Evolutionary conservation across 108 stramenopile genomes (phyloP).

Genomic region (Pseudonitzschia delicatissima): DNA sequence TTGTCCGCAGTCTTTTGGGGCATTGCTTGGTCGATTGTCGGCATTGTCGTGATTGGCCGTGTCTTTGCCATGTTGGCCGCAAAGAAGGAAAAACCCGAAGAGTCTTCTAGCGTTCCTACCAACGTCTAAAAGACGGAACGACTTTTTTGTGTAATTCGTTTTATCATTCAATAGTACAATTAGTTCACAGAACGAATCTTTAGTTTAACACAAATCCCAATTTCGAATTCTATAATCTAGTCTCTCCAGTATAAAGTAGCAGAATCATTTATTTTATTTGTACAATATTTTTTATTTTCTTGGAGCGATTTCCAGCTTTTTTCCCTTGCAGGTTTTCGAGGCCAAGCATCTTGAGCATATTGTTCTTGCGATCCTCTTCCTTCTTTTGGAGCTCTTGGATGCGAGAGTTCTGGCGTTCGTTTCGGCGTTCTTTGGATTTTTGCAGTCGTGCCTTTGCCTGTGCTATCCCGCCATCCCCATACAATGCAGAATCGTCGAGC

Average conservation of each 20-base stretch:
- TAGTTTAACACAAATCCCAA: no score
- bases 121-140: no score
- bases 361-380: constrained; percentile 57
- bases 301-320: constrained; percentile 61
- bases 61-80: background rate
- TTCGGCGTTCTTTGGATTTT: constrained; percentile 24
- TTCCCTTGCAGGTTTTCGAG: constrained; percentile 56
- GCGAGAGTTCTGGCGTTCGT: constrained; percentile 36
- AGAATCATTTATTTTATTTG: no score
- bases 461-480: constrained; percentile 27
- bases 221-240: no score
- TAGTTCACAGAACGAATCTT: no score
- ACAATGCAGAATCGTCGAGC: constrained; percentile 56
- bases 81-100: no score
- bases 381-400: constrained; percentile 52
- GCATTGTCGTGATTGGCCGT: constrained; percentile 15
- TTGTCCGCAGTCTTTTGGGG: constrained; percentile 23
- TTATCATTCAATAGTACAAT: no score
- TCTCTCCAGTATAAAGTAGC: no score
- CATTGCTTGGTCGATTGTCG: constrained; percentile 8
- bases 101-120: no score
- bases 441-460: constrained; percentile 33
- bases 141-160: no score
- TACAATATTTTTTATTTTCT: no score
- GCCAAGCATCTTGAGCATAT: constrained; percentile 69